A percentile compares a stretch with the other conserved stretches of the same genome.
phyloP scores from a whole-genome alignment of 1,284 basidiomycete species.

The Cutaneotrichosporon sp. region DNA sequence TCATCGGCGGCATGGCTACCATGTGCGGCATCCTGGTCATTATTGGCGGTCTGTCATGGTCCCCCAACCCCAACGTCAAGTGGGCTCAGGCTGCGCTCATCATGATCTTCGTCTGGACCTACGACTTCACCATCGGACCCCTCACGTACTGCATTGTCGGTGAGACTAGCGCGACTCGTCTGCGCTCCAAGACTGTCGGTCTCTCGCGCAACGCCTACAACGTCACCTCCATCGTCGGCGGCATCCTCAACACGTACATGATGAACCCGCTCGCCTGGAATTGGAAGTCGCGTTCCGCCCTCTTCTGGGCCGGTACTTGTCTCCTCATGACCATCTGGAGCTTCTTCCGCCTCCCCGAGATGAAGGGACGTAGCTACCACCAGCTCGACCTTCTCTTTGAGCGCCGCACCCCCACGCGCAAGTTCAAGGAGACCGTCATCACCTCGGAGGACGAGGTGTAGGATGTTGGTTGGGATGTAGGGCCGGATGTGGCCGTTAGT shows the following conservation, averaged over 20 bases:
- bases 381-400: constrained; percentile 54
- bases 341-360: constrained; percentile 35
- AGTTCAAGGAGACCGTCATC: constrained; percentile 48
- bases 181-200: constrained; percentile 56
- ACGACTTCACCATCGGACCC: constrained; percentile 35
- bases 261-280: constrained; percentile 27
- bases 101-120: constrained; percentile 30
- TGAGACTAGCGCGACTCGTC: constrained; percentile 52
- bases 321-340: constrained; percentile 20
- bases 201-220: constrained; percentile 55
- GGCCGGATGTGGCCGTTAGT: background rate
- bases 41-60: constrained; percentile 48
- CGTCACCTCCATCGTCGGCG: constrained; percentile 27
- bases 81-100: constrained; percentile 28
- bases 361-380: constrained; percentile 49
- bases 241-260: constrained; percentile 28
- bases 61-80: constrained; percentile 5
- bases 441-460: constrained; percentile 13
- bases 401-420: constrained; percentile 43
- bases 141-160: constrained; percentile 43
- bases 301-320: constrained; percentile 51
- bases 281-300: constrained; percentile 41
- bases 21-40: constrained; percentile 53
- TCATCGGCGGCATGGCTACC: constrained; percentile 51
- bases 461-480: background rate